Evolutionary conservation across 768 basidiomycete genomes (phyloP), one percentile per base, ranked within the genome.

Genomic region (Lyophyllum atratum): DNA sequence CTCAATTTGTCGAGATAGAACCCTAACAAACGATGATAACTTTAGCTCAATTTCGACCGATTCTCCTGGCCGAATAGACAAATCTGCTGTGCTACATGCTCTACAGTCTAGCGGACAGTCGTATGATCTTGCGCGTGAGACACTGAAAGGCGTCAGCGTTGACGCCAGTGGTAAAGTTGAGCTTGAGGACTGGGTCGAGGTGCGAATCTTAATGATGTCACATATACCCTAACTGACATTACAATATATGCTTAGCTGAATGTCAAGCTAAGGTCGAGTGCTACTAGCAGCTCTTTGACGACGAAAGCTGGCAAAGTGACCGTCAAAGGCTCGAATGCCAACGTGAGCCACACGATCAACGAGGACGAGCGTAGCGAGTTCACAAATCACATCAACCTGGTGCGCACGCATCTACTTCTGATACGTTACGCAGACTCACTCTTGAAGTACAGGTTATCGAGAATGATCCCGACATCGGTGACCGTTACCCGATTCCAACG

Each of bases 111-210:
- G 82, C 37, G 95, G 95, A 52, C 85, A 95, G 69, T 92, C 92
- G 1, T 98, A 98, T 67, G 95, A 98, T 76, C 77, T 87, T 61
- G 94, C 87, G 4, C 77, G 92, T 64, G 92, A 93, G 72, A 92
- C 95, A 0, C 78, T 99, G 71, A 99, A 99, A 76, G 83, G 88
- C 63, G 95, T 98, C 68, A 90, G 87, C 56, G 86, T 98, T 49
- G 96, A 98, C 71, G 89, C 96, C 5, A 93, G 90, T 71, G 96
- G 97, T 44, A 93, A 94, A 72, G 87, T 99, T 56, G 97, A 98
- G 72, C 76, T 98, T 57, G 97, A 98, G 64, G 97, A 98, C 69
- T 99, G 93, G 89, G 95, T 98, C 44, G 96, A 98, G 84, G 91
- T 95, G 61, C 58, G 84, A 55, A n/a, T 40, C 33, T 39, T 21